A percentile compares a stretch with the other conserved stretches of the same genome.
Evolutionary conservation across 345 rosid species (phyloP).

Genomic region (Murraya paniculata): DNA sequence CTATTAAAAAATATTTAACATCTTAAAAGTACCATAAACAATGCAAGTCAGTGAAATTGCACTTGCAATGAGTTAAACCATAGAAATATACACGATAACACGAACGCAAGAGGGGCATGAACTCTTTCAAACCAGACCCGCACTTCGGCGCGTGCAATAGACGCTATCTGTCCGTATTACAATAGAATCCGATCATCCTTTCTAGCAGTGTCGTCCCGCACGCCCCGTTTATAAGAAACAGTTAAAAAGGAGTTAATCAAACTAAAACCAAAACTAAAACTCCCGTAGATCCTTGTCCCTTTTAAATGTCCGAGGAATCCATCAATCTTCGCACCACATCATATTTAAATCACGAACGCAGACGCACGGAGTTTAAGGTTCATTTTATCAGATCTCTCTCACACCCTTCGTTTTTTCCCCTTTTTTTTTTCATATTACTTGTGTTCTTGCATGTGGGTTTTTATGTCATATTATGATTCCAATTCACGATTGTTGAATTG

Average conservation of each 20-base stretch:
- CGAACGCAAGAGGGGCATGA: no score
- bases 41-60: no score
- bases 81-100: no score
- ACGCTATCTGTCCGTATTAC: neutral
- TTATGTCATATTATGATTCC: neutral
- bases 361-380: constrained; percentile 4
- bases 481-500: neutral
- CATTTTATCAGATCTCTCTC: constrained; percentile 11
- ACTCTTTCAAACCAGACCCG: neutral
- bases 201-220: neutral
- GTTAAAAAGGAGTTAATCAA: neutral
- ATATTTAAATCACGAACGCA: neutral
- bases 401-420: neutral
- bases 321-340: neutral
- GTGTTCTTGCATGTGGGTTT: neutral
- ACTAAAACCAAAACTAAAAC: neutral
- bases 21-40: no score
- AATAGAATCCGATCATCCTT: neutral
- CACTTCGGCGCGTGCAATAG: neutral
- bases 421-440: neutral
- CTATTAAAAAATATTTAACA: no score
- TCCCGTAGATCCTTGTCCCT: neutral
- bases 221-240: neutral
- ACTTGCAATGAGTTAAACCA: no score
- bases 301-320: neutral